Evolutionary conservation across 495 filamentous ascomycete species (phyloP).

Genomic region (Xylaria intraflava): DNA sequence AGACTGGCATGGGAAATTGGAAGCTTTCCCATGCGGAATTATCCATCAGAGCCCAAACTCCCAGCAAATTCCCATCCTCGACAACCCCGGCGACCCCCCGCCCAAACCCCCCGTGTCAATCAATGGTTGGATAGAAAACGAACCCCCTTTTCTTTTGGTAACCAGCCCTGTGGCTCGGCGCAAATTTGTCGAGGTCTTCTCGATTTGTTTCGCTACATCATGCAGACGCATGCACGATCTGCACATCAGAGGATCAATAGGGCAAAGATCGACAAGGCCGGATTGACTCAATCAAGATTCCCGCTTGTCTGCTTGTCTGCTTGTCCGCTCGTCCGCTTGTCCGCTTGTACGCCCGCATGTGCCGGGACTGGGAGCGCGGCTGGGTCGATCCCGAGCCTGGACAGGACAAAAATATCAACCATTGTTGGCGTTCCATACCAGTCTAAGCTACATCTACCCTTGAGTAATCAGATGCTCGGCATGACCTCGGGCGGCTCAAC

Average conservation of each 20-base stretch:
- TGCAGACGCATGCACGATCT: constrained; percentile 7
- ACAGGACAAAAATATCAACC: too few species aligned
- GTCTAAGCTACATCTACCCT: too few species aligned
- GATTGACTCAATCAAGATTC: not conserved
- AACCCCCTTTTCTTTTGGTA: not conserved
- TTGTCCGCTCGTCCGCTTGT: not conserved
- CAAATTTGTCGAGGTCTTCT: not conserved
- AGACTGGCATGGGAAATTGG: not conserved
- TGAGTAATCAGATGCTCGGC: too few species aligned
- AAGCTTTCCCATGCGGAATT: not conserved
- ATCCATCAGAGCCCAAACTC: not conserved
- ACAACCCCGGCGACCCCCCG: too few species aligned
- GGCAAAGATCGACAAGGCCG: not conserved
- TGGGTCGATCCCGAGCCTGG: too few species aligned
- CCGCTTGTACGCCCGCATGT: too few species aligned
- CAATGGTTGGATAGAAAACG: not conserved
- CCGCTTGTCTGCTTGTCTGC: not conserved
- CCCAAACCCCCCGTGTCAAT: too few species aligned
- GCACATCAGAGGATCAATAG: not conserved
- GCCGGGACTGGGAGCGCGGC: too few species aligned
- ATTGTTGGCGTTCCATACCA: too few species aligned
- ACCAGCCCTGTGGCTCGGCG: constrained; percentile 11
- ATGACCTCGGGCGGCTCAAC: too few species aligned
- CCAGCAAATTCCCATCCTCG: not conserved
- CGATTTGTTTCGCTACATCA: not conserved